A percentile compares a stretch with the other conserved stretches of the same genome.
Conservation (phyloP, 306 rosid genomes). For the Comarum palustre region DNA sequence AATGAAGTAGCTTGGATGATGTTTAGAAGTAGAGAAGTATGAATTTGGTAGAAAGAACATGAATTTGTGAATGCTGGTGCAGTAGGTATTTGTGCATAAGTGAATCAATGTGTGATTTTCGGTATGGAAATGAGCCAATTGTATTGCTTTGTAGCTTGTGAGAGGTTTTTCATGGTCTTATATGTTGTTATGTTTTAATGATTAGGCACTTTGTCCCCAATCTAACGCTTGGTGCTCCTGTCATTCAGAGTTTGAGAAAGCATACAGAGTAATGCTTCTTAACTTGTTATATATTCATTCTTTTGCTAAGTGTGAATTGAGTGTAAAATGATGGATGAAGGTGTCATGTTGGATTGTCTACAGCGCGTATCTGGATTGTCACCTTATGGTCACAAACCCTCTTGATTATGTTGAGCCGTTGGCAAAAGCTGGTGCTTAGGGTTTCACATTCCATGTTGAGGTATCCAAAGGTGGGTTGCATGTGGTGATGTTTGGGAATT, state of each 20-base stretch:
- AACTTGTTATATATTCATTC: not conserved
- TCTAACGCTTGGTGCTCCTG: slow-evolving; percentile 90
- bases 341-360: slow-evolving; percentile 12
- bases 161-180: slow-evolving; percentile 13
- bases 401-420: slow-evolving; percentile 82
- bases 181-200: slow-evolving; percentile 5
- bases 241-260: slow-evolving; percentile 89
- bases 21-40: not conserved
- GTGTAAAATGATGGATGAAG: slow-evolving; percentile 11
- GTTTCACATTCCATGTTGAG: slow-evolving; percentile 91
- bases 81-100: not conserved
- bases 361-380: slow-evolving; percentile 96
- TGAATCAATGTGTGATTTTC: not conserved
- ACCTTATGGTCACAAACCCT: slow-evolving; percentile 95
- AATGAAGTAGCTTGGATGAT: not conserved
- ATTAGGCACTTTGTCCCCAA: slow-evolving; percentile 90
- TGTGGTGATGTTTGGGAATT: slow-evolving; percentile 7
- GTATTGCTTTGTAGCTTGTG: slow-evolving; percentile 22
- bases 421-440: slow-evolving; percentile 92
- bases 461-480: slow-evolving; percentile 65
- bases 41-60: slow-evolving; percentile 2
- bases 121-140: not conserved
- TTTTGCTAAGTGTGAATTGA: not conserved
- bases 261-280: slow-evolving; percentile 63
- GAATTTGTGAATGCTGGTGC: not conserved